Conservation (phyloP, 2,329 filamentous ascomycete genomes). For the Phoma herbarum region DNA sequence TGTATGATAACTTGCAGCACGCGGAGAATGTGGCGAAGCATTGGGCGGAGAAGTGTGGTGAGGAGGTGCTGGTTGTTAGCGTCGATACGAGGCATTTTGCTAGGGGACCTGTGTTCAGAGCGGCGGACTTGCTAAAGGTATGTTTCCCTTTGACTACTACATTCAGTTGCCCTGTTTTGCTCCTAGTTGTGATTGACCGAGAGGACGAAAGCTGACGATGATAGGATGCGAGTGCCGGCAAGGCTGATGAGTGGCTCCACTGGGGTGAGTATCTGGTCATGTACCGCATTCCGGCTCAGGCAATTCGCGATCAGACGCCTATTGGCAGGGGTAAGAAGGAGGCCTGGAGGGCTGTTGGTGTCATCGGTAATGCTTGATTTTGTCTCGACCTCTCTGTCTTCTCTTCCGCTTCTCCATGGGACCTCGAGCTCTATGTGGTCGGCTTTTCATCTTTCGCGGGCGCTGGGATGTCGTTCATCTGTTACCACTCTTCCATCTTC, state of each 20-base stretch:
- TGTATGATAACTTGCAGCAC: conserved; percentile 40
- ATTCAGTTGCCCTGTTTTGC: too few species aligned
- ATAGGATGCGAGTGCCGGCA: conserved; percentile 7
- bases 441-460: too few species aligned
- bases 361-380: conserved; percentile 28
- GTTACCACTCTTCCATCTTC: too few species aligned
- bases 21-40: conserved; percentile 40
- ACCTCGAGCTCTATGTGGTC: too few species aligned
- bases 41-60: conserved; percentile 31
- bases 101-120: conserved; percentile 45
- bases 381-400: too few species aligned
- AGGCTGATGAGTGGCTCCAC: conserved; percentile 37
- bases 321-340: conserved; percentile 31
- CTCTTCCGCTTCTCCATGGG: too few species aligned
- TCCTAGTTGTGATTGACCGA: too few species aligned
- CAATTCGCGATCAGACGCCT: conserved; percentile 42
- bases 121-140: conserved; percentile 39
- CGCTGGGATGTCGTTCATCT: too few species aligned
- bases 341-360: conserved; percentile 32
- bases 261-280: conserved; percentile 47
- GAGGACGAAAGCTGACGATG: neutral
- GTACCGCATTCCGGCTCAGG: conserved; percentile 47
- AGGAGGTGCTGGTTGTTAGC: conserved; percentile 38
- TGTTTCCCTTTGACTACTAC: neutral
- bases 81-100: conserved; percentile 45